phyloP scores from a whole-genome alignment of 208 protist species.

The Crithidia mellificae region DNA sequence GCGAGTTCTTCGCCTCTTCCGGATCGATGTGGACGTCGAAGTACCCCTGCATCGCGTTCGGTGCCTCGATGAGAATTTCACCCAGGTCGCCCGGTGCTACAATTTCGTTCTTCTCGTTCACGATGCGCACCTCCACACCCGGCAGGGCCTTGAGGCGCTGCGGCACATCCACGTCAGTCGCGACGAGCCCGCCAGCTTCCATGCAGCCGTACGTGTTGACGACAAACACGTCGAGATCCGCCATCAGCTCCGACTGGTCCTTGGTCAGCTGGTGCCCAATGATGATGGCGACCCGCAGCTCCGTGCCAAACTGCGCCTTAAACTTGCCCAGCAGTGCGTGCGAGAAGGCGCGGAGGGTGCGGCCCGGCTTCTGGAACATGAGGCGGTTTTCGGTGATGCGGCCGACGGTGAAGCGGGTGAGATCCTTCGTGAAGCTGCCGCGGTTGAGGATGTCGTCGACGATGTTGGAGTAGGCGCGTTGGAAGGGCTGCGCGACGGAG shows the following conservation, averaged over 20 bases:
- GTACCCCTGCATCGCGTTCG: constrained; percentile 91
- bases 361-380: constrained; percentile 85
- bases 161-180: constrained; percentile 89
- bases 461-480: constrained; percentile 87
- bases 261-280: constrained; percentile 83
- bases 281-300: constrained; percentile 85
- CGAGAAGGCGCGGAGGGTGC: constrained; percentile 72
- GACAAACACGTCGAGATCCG: constrained; percentile 89
- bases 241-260: constrained; percentile 86
- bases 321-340: constrained; percentile 83
- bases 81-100: constrained; percentile 85
- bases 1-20: constrained; percentile 83
- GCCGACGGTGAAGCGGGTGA: constrained; percentile 83
- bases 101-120: constrained; percentile 92
- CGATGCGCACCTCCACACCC: constrained; percentile 86
- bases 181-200: constrained; percentile 85
- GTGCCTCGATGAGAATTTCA: constrained; percentile 86
- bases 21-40: constrained; percentile 90
- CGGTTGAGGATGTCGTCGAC: constrained; percentile 89
- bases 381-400: constrained; percentile 87
- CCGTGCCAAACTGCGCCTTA: constrained; percentile 85
- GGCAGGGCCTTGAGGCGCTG: constrained; percentile 87
- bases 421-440: constrained; percentile 73
- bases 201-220: constrained; percentile 90
- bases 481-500: constrained; percentile 82